phyloP scores from a whole-genome alignment of 2,329 filamentous ascomycete genomes.

The Paecilomyces variotii region DNA sequence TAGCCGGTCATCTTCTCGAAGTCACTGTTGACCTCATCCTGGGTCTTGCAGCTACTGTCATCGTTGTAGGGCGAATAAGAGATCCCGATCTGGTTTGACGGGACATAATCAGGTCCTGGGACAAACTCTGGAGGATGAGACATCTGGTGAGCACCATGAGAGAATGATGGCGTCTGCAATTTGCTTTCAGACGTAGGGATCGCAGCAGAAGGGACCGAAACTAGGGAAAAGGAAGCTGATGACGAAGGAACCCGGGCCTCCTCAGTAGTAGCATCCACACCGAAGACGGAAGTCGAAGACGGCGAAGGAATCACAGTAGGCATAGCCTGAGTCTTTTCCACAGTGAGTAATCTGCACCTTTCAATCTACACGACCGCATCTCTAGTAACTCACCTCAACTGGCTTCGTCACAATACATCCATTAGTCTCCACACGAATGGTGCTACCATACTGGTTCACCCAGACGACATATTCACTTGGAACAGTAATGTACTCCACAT shows the following conservation, averaged over 20 bases:
- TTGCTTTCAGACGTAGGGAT: neutral
- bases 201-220: neutral
- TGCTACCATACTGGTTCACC: conserved; percentile 4
- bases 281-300: neutral
- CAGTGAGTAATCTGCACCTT: neutral
- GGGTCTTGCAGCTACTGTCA: conserved; percentile 58
- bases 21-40: conserved; percentile 56
- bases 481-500: neutral
- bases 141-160: neutral
- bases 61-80: conserved; percentile 52
- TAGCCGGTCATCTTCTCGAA: conserved; percentile 53
- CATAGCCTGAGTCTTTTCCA: neutral
- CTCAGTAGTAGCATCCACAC: neutral
- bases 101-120: neutral
- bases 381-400: neutral
- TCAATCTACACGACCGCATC: neutral
- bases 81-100: conserved; percentile 36
- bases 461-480: conserved; percentile 6
- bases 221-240: neutral
- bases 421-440: conserved; percentile 1
- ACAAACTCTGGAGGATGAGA: neutral
- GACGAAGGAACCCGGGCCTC: neutral
- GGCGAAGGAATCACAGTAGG: neutral
- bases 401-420: neutral
- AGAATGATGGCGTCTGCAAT: neutral